Percentiles rank a stretch among this genome's conserved stretches.
These are phyloP conservation scores for Afroboletus lepidellus DNA, from an alignment of 1,284 basidiomycete species.

Conservation along the genomic window DNA sequence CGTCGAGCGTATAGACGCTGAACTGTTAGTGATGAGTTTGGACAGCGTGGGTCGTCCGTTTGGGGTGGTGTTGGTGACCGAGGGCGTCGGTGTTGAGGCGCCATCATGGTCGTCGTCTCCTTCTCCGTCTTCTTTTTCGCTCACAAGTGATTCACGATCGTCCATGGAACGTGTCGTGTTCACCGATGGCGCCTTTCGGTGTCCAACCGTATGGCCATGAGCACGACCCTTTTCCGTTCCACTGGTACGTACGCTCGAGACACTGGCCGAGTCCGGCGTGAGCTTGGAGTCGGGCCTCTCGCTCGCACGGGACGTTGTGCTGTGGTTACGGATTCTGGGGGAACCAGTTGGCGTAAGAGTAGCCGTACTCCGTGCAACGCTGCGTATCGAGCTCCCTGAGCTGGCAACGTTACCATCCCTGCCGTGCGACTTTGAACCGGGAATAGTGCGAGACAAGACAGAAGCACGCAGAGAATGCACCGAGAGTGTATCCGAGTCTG, in stretches of 20 bases:
- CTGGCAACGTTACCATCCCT: constrained; percentile 25
- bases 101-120: constrained; percentile 17
- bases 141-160: not conserved
- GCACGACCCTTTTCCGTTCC: constrained; percentile 24
- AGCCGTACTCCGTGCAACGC: constrained; percentile 44
- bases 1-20: constrained; percentile 33
- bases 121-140: constrained; percentile 11
- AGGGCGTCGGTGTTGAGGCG: constrained; percentile 18
- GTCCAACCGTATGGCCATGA: constrained; percentile 14
- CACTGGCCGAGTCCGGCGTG: constrained; percentile 41
- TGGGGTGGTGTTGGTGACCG: constrained; percentile 1
- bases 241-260: constrained; percentile 23
- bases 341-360: constrained; percentile 32
- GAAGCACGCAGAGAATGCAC: constrained; percentile 58
- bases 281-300: constrained; percentile 66
- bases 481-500: constrained; percentile 45
- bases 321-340: constrained; percentile 29
- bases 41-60: constrained; percentile 30
- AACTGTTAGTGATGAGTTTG: constrained; percentile 28
- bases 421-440: constrained; percentile 27
- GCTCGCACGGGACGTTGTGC: constrained; percentile 22
- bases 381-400: constrained; percentile 42
- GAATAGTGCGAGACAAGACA: constrained; percentile 50
- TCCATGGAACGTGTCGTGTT: constrained; percentile 6
- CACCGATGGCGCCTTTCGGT: constrained; percentile 24